Evolutionary conservation across 1,139 yeast genomes (phyloP), one percentile per base, ranked within the genome.

Genomic region (Nakaseomyces delphensis): DNA sequence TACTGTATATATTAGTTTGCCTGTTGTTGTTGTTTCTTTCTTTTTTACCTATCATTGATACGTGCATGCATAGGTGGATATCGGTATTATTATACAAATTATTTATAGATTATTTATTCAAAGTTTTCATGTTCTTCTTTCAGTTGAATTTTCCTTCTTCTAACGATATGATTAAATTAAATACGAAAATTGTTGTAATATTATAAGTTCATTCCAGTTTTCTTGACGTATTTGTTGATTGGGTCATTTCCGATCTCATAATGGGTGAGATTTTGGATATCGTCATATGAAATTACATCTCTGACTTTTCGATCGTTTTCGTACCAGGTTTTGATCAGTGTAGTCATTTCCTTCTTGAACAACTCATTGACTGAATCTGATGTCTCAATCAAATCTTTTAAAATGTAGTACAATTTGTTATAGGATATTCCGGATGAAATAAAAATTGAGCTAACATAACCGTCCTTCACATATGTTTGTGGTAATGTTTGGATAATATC

Each of bases 391-490:
- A 84, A 63, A 37, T 83, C 83, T 54, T 73, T 78, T 57, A 86
- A 64, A 19, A 77, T 71, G 50, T 76, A 77, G 57, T 83, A 84
- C 41, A 87, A 60, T 52, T 79, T 79, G 46, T 81, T 89, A 56
- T 70, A 79, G 8, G 80, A 64, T 7, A 85, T 78, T 1, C 95
- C 95, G n/a, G 87, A 77, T 43, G 78, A 76, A 36, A 79, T 61
- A 54, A 89, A 84, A 32, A 87, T 74, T 46, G 86, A 87, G 7
- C 80, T 76, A 28, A 69, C 69, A 63, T 74, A 70, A 18, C 84
- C 84, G 1, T 60, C 53, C 18, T 66, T 72, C 43, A 69, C 68
- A 55, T 71, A 57, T 52, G 69, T 60, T 52, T 71, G 64, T 43
- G 70, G 63, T 35, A 64, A 55, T 24, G 51, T 50, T 35, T 57